Base-by-base conservation (phyloP, 148 eudicot species). In the Polygonum aviculare region DNA sequence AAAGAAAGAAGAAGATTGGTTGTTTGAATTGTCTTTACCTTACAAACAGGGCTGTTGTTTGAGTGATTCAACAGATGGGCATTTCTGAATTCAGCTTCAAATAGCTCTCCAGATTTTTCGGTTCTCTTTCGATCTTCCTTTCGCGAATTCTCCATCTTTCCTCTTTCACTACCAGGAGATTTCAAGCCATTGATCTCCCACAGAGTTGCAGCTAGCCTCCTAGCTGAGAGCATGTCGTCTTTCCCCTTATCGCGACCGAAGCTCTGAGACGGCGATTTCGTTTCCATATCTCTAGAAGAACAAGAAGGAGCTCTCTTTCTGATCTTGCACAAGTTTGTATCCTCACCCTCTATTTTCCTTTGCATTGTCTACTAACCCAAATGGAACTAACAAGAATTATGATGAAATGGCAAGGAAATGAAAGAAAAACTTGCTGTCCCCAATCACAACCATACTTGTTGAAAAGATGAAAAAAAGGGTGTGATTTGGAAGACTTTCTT, bases 301-400 rank as follows among this genome's bases (percentile, higher is more conserved):
- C 47, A 74, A 33, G 67, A 74, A 5, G 14, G 55, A 49, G 12
- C 67, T 16, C 48, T 35, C 9, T 55, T 57, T 21, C 18, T 75
- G 69, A 38, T 55, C 77, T 57, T 57, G 33, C 50, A 39, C 9
- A 26, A 36, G 12, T 35, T 39, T 16, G 5, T n/a, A 59, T 72
- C 60, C 60, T 55, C 78, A 35, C 77, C 73, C 36, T 84, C 83
- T 75, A 55, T 72, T 76, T 85, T 73, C 40, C 81, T 80, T 67
- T 74, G 86, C 90, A 84, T 82, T 74, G n/a, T 60, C 65, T 67
- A 36, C 35, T 67, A 67, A 67, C 15, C 69, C 44, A 60, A 26
- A 26, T 60, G 67, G 67, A 10, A 7, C 2, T 57, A 33, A 14
- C 40, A 31, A 33, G 33, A 9, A 12, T 33, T 62, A 9, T 36